Base-by-base conservation (phyloP, 352 stramenopile genomes). In the Phytophthora pluvialis region DNA sequence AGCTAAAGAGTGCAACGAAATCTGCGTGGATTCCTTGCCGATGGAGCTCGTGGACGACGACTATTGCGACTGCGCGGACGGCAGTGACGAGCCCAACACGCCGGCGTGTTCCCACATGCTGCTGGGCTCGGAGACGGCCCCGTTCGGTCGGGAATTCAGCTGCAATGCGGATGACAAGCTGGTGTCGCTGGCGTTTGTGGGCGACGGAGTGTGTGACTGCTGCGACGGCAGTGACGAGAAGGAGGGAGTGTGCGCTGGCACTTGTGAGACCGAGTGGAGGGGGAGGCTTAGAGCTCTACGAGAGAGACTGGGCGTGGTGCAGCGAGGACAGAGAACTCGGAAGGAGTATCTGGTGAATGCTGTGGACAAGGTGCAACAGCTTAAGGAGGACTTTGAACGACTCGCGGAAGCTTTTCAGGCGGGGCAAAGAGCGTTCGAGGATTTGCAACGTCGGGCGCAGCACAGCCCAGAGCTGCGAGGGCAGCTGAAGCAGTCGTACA, bases 121-220 rank as follows among this genome's bases (percentile, higher is more conserved):
- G 13, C 39, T 73, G 25, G 13, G 35, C 45, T 59, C 52, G 13
- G 3, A 40, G 26, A 56, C 12, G 56, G 5, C 28, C 8, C 54
- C 47, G 36, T 60, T 66, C 16, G 39, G 49, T 26, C 45, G 50
- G 11, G 38, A 62, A n/a, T 90, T 87, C 52, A 70, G 73, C 16
- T 89, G 77, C 50, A 64, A 33, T 38, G n/a, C 38, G 3, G 70
- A 74, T 3, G 65, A 61, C 5, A 73, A 84, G 39, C 25, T 50
- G 42, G 38, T 92, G 6, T 69, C 90, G 0, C 32, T 80, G 4
- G 86, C 77, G 0, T 83, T 92, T 42, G 67, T 99, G 1, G 44
- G 79, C 10, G 97, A 99, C 71, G 90, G 89, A n/a, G 85, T 99
- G 43, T 99, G 97, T 67, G 97, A 99, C 83, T 99, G 97, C 70